Evolutionary conservation across 352 stramenopile species (phyloP).

Genomic region (Globisporangium polare): DNA sequence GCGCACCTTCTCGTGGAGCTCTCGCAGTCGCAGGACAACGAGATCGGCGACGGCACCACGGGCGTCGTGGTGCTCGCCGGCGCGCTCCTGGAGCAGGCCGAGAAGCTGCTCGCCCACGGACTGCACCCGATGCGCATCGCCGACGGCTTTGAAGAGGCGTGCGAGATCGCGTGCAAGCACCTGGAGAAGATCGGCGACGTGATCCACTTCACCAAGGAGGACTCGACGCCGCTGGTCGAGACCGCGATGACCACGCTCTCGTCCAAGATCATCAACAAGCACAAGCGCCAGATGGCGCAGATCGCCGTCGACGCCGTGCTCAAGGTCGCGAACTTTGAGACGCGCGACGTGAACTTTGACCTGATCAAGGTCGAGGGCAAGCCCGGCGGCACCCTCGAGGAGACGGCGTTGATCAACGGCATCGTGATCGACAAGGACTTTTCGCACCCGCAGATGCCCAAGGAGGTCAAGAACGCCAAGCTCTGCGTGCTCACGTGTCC

Average conservation of each 20-base stretch:
- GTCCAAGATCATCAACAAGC: conserved; percentile 99
- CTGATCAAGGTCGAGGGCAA: conserved; percentile 99
- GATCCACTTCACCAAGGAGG: conserved; percentile 95
- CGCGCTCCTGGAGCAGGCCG: conserved; percentile 95
- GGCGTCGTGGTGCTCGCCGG: conserved; percentile 98
- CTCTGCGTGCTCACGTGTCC: conserved; percentile 99
- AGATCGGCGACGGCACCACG: conserved; percentile 99
- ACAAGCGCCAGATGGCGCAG: conserved; percentile 98
- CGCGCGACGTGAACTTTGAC: conserved; percentile 99
- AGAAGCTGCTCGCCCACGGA: conserved; percentile 95
- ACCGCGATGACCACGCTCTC: conserved; percentile 98
- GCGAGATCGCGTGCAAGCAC: conserved; percentile 94
- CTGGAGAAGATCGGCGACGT: conserved; percentile 94
- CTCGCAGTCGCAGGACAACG: conserved; percentile 98
- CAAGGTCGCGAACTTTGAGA: conserved; percentile 97
- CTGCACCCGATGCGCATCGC: conserved; percentile 99
- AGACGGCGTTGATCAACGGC: conserved; percentile 98
- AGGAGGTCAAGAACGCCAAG: conserved; percentile 96
- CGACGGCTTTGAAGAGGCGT: conserved; percentile 98
- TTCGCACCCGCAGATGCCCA: conserved; percentile 98
- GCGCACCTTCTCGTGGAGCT: conserved; percentile 99
- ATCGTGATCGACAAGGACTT: conserved; percentile 99
- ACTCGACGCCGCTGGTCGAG: conserved; percentile 93
- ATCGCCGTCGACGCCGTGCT: conserved; percentile 98
- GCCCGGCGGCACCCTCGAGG: conserved; percentile 94